A percentile compares a stretch with the other conserved stretches of the same genome.
These are phyloP conservation scores for Candida bentonensis DNA, from an alignment of 805 yeast species.

Conservation along the genomic window DNA sequence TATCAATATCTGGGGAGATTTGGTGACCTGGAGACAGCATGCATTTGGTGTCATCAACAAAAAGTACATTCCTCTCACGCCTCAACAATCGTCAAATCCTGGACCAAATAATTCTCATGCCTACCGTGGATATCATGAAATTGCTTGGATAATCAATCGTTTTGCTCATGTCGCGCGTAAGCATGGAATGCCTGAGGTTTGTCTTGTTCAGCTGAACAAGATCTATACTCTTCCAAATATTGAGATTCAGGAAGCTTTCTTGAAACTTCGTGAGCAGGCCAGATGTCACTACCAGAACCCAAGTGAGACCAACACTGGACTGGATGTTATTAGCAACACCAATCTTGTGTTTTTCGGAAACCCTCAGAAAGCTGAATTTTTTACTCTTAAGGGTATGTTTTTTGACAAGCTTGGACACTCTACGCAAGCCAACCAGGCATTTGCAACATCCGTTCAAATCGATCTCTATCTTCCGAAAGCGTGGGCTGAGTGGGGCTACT, in stretches of 20 bases:
- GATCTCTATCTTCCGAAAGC: slow-evolving; percentile 92
- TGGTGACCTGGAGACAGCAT: slow-evolving; percentile 97
- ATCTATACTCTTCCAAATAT: slow-evolving; percentile 93
- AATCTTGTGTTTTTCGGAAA: slow-evolving; percentile 92
- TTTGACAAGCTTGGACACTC: slow-evolving; percentile 77
- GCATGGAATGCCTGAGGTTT: slow-evolving; percentile 94
- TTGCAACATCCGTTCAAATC: slow-evolving; percentile 94
- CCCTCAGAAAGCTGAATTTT: slow-evolving; percentile 95
- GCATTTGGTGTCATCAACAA: slow-evolving; percentile 93
- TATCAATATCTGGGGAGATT: slow-evolving; percentile 92
- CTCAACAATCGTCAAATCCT: slow-evolving; percentile 42
- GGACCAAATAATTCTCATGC: slow-evolving; percentile 76
- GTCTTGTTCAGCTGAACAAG: slow-evolving; percentile 81
- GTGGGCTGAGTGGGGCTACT: slow-evolving; percentile 99
- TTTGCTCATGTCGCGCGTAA: slow-evolving; percentile 98
- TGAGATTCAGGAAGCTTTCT: slow-evolving; percentile 95
- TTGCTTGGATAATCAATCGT: slow-evolving; percentile 96
- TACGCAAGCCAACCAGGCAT: slow-evolving; percentile 95
- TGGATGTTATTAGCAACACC: slow-evolving; percentile 93
- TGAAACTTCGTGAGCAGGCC: slow-evolving; percentile 92
- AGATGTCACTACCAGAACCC: slow-evolving; percentile 92
- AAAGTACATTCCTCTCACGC: slow-evolving; percentile 85
- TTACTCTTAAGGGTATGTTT: slow-evolving; percentile 96
- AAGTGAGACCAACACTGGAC: slow-evolving; percentile 81
- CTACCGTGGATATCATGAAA: slow-evolving; percentile 94